Evolutionary conservation across 1,139 yeast species (phyloP).

Genomic region (Debaryomyces psychrophilus): DNA sequence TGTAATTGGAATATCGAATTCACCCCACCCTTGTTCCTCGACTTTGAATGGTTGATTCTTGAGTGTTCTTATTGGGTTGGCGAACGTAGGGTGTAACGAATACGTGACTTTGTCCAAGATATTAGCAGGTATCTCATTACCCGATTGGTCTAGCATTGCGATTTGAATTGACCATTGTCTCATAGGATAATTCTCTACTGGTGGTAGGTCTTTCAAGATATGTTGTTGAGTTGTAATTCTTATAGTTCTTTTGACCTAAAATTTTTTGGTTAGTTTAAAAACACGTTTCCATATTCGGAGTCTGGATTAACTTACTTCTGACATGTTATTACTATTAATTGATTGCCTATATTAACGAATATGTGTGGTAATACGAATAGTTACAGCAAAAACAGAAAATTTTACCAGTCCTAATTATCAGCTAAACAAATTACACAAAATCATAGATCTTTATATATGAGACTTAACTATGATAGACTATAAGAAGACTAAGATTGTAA

Average conservation of each 20-base stretch:
- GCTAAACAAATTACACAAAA: conserved; percentile 9
- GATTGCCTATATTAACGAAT: conserved; percentile 9
- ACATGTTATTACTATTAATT: conserved; percentile 11
- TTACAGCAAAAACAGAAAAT: conserved; percentile 6
- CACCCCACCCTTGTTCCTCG: conserved; percentile 99
- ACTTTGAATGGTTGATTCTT: conserved; percentile 88
- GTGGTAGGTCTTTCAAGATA: conserved; percentile 80
- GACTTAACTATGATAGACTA: neutral
- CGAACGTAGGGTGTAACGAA: conserved; percentile 92
- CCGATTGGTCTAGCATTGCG: conserved; percentile 73
- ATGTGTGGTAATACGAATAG: conserved; percentile 6
- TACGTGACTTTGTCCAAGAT: conserved; percentile 92
- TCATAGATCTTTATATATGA: conserved; percentile 1
- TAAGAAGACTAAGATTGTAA: neutral
- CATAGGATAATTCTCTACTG: conserved; percentile 93
- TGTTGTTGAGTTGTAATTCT: conserved; percentile 88
- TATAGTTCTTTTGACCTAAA: conserved; percentile 77
- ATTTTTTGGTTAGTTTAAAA: conserved; percentile 11
- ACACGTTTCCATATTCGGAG: neutral
- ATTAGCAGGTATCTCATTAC: conserved; percentile 83
- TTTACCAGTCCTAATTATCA: conserved; percentile 6
- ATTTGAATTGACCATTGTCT: conserved; percentile 89
- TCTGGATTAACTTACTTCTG: conserved; percentile 15
- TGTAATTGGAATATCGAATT: conserved; percentile 84
- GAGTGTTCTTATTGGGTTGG: conserved; percentile 80